Evolutionary conservation across 2,329 filamentous ascomycete species (phyloP), one percentile per base, ranked within the genome.

Genomic region (Aureobasidium melanogenum): DNA sequence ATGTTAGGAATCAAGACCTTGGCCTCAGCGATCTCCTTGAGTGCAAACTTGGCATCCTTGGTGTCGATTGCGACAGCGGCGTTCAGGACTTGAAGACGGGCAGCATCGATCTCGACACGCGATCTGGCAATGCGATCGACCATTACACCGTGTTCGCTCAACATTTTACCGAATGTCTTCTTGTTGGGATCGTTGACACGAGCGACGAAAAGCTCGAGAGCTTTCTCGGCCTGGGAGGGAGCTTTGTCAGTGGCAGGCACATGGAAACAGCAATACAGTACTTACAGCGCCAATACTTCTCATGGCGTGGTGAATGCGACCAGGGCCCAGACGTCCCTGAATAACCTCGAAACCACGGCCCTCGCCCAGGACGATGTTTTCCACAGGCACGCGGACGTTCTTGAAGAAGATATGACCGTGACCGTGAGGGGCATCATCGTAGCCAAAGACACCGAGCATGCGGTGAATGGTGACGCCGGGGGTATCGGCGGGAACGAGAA

Each of bases 271-370:
- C 17, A 9, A 17, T 28, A 7, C 15, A 43, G 5, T 3, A 44
- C 81, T 73, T 77, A 85, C 85, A 57, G 91, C 88, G 58, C 94
- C 94, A 71, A 99, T 94, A 63, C 86, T 87, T 66, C 94, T 87
- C 94, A 99, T 99, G 63, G 91, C 91, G 78, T 99, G 94, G 79
- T 99, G 94, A 72, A 99, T 97, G 62, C 94, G 89, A 36, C 94
- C 94, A 1, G 94, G 94, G 1, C 94, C 94, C 26, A 99, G 87
- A 68, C 94, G 90, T 62, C 94, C 94, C 75, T 99, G 94, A 71
- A 99, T 97, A 72, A 99, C 96, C 76, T 99, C 94, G 74, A 99
- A 99, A 22, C 94, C 94, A 65, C 90, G 86, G 66, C 94, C 94
- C 74, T 94, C 90, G 63, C 94, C 93, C 3, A 99, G 87, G 12